phyloP scores from a whole-genome alignment of 495 filamentous ascomycete genomes.

The Aspergillus haitiensis region DNA sequence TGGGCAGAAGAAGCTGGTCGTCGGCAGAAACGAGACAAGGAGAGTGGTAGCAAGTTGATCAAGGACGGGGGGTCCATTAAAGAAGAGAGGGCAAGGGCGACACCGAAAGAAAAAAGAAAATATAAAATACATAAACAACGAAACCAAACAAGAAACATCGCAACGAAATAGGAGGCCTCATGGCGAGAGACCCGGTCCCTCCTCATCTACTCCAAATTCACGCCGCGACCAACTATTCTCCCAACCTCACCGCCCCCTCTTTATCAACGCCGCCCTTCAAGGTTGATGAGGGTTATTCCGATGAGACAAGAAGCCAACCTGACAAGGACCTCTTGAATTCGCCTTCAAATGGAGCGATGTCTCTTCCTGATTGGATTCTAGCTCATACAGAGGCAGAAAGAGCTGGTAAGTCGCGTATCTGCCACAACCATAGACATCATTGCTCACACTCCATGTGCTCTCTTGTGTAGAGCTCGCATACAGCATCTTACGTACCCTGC shows the following conservation, averaged over 20 bases:
- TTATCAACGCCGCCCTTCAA: constrained; percentile 48
- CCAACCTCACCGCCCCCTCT: constrained; percentile 35
- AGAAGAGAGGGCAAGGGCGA: constrained; percentile 6
- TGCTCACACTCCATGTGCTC: constrained; percentile 7
- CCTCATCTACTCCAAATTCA: constrained; percentile 31
- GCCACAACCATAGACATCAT: not conserved
- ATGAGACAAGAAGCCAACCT: constrained; percentile 59
- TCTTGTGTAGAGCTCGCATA: constrained; percentile 49
- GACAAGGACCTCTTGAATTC: constrained; percentile 44
- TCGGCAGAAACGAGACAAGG: not conserved
- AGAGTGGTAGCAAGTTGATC: not conserved
- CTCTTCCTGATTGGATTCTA: constrained; percentile 54
- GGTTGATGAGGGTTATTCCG: constrained; percentile 66
- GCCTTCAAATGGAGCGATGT: constrained; percentile 40
- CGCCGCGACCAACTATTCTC: constrained; percentile 20
- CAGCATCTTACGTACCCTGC: constrained; percentile 66
- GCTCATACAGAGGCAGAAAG: constrained; percentile 53
- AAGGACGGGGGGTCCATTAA: not conserved
- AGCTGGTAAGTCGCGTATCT: constrained; percentile 45
- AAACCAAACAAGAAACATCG: not conserved
- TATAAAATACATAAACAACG: not conserved
- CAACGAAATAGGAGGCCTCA: constrained; percentile 14
- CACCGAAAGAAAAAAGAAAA: not conserved
- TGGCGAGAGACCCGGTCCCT: constrained; percentile 33
- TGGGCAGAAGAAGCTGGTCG: constrained; percentile 16